phyloP scores from a whole-genome alignment of 2,329 filamentous ascomycete genomes.

The Westerdykella aurantiaca region DNA sequence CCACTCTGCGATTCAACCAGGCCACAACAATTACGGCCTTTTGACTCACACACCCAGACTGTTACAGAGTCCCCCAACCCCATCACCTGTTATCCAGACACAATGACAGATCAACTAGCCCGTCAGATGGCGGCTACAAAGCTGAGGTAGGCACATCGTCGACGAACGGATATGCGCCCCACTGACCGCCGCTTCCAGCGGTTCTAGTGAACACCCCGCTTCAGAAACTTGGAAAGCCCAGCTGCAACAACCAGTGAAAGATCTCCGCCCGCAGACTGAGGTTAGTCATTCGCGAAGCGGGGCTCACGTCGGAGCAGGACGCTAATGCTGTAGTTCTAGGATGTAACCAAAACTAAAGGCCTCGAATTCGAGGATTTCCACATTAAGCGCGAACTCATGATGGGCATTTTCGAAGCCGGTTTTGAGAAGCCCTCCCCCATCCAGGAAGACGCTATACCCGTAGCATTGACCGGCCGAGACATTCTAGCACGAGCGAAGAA shows the following conservation, averaged over 20 bases:
- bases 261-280: slow-evolving; percentile 76
- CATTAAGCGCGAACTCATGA: slow-evolving; percentile 89
- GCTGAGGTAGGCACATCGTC: slow-evolving; percentile 37
- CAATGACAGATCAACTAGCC: slow-evolving; percentile 48
- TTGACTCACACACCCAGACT: not conserved
- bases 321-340: slow-evolving; percentile 48
- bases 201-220: slow-evolving; percentile 37
- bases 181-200: slow-evolving; percentile 27
- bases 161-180: not conserved
- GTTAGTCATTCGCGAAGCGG: slow-evolving; percentile 37
- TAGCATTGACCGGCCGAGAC: slow-evolving; percentile 89
- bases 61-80: not conserved
- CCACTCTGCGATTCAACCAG: too few species aligned
- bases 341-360: slow-evolving; percentile 97
- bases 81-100: slow-evolving; percentile 10
- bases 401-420: slow-evolving; percentile 98
- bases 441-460: slow-evolving; percentile 97
- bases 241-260: slow-evolving; percentile 66
- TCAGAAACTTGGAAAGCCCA: slow-evolving; percentile 62
- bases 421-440: slow-evolving; percentile 99
- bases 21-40: not conserved
- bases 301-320: not conserved
- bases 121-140: slow-evolving; percentile 54
- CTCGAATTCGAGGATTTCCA: slow-evolving; percentile 97
- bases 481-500: slow-evolving; percentile 97